Base-by-base conservation (phyloP, 805 yeast species). In the Huiozyma sinensis region DNA sequence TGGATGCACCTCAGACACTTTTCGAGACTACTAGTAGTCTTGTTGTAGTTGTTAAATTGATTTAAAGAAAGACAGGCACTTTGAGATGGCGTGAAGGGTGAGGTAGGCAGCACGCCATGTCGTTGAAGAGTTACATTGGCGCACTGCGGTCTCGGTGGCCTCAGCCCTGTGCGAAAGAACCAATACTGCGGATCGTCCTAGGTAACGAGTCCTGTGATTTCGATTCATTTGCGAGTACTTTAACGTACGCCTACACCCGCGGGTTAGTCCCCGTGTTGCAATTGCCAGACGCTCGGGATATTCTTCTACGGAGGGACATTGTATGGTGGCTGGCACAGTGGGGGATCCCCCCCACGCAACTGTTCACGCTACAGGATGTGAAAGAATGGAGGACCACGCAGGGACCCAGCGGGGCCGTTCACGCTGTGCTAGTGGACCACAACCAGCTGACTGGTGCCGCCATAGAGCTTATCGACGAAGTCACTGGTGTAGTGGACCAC, bases 191-290 rank as follows among this genome's bases (percentile, higher is more conserved):
- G 28, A 50, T 58, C 11, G 60, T 56, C 6, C 54, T 55, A 0
- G 97, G 97, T 1, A 88, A 88, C 56, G 92, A 87, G 55, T 76
- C 92, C 5, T 89, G 92, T 47, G 88, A 90, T 61, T 66, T 92
- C 66, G 98, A 90, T 61, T 89, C 97, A 0, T 82, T 88, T 31
- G 75, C 86, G 1, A 73, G 82, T 44, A 81, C 97, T 0, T 67
- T 92, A 5, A 56, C 83, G 3, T 83, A 79, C 55, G 79, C 95
- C 0, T 86, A 76, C 54, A 71, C 81, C 29, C 48, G 47, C 36
- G 54, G 61, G 1, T 56, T 73, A 7, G 57, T 83, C n/a, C 98
- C 98, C 0, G 63, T 88, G 44, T 64, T 92, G 40, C 85, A 85
- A 55, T 82, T 90, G 46, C 74, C 82, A 2, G 70, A 69, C 42